Conservation (phyloP, 179 eudicot genomes). For the Carnegiea gigantea region DNA sequence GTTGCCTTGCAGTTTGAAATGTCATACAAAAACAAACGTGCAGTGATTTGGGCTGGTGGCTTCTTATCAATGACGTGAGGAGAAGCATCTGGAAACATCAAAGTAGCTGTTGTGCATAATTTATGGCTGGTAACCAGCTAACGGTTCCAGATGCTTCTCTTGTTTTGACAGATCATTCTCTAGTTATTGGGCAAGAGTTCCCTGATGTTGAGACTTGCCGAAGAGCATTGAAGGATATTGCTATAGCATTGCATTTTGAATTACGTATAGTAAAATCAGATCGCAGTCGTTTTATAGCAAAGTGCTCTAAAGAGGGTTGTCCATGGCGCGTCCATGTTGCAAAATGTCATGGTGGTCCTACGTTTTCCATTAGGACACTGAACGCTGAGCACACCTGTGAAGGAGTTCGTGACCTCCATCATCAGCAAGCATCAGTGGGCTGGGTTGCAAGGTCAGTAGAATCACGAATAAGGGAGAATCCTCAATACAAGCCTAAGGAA, state of each 20-base stretch:
- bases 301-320: conserved; percentile 83
- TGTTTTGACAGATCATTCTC: conserved; percentile 35
- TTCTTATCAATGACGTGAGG: conserved; percentile 11
- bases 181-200: conserved; percentile 74
- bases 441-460: conserved; percentile 97
- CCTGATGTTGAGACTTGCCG: conserved; percentile 84
- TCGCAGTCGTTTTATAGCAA: conserved; percentile 89
- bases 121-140: conserved; percentile 28
- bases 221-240: conserved; percentile 75
- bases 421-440: conserved; percentile 97
- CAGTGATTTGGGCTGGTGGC: background rate
- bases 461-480: conserved; percentile 72
- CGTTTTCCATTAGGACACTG: conserved; percentile 77
- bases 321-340: conserved; percentile 98
- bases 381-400: conserved; percentile 80
- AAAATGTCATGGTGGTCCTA: conserved; percentile 81
- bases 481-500: conserved; percentile 91
- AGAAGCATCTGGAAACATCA: conserved; percentile 13
- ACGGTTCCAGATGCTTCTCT: conserved; percentile 24
- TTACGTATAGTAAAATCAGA: conserved; percentile 90
- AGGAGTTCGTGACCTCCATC: conserved; percentile 81
- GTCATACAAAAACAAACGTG: background rate
- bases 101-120: conserved; percentile 1
- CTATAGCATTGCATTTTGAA: conserved; percentile 89
- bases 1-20: conserved; percentile 13